Base-by-base conservation (phyloP, 257 asterid genomes). In the Jacaranda mimosifolia region DNA sequence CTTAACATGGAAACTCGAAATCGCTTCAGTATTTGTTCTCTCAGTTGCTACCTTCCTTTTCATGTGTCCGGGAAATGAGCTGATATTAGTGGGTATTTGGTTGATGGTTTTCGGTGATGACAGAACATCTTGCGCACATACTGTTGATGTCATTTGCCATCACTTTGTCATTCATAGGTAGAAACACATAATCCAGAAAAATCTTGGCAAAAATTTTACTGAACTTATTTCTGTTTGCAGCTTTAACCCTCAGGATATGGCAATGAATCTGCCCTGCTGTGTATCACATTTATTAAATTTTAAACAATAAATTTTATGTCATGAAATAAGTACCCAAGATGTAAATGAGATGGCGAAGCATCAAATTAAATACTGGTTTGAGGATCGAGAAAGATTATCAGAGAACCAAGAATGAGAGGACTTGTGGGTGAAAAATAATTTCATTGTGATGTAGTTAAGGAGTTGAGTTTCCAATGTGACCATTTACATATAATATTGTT, bases 41-140 rank as follows among this genome's bases (percentile, higher is more conserved):
- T 14, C 48, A 55, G n/a, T 75, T 64, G 32, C 56, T 49, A 12
- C 17, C 46, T 65, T 45, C 15, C 9, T 32, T 35, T 53, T 18
- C 58, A 65, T n/a, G 11, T 43, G 21, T 68, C 73, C 57, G 17
- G 48, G 75, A 36, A 70, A 40, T 26, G 32, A 26, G 32, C 1
- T 26, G 63, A 45, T 17, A 21, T 55, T 51, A 18, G 63, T 68
- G 13, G 38, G 51, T 36, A 5, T 36, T 7, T 59, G 45, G 0
- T 58, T 40, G 57, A 21, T 45, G 35, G 58, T 66, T 65, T 21
- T 56, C 19, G 58, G 58, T 39, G 80, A 55, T 18, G 74, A 46
- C 17, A 21, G 15, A 14, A 73, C 32, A 46, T 49, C 9, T 69
- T 70, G 64, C 36, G 40, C 56, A 18, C 17, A n/a, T 9, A 8